These are phyloP conservation scores for Fonsecaea erecta DNA, from an alignment of 2,329 filamentous ascomycete species.

Conservation along the genomic window DNA sequence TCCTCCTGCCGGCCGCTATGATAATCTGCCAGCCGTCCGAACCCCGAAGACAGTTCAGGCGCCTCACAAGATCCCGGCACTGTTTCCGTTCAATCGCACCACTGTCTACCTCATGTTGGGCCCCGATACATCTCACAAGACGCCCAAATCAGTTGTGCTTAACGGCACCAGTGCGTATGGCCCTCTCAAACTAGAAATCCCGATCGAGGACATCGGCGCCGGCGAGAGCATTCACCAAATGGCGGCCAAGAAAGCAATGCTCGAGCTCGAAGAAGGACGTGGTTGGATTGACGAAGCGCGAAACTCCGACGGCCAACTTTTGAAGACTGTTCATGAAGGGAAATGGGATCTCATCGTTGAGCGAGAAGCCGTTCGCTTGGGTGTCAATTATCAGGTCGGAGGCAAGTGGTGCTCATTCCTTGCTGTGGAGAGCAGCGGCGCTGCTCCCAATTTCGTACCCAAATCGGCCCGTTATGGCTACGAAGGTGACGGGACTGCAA, in stretches of 20 bases:
- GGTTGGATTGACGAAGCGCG: slow-evolving; percentile 67
- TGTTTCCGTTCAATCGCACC: slow-evolving; percentile 70
- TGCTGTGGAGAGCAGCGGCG: slow-evolving; percentile 58
- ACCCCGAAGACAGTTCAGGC: slow-evolving; percentile 66
- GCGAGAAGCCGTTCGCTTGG: slow-evolving; percentile 68
- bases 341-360: slow-evolving; percentile 66
- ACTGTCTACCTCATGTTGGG: slow-evolving; percentile 69
- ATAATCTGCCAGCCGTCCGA: slow-evolving; percentile 58
- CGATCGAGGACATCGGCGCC: slow-evolving; percentile 57
- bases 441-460: too few relatives aligned
- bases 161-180: slow-evolving; percentile 62
- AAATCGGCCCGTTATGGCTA: too few relatives aligned
- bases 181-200: slow-evolving; percentile 67
- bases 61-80: slow-evolving; percentile 64
- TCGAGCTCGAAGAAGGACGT: slow-evolving; percentile 71
- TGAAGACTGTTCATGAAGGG: slow-evolving; percentile 55
- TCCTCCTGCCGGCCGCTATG: slow-evolving; percentile 44
- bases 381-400: slow-evolving; percentile 68
- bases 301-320: slow-evolving; percentile 48
- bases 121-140: slow-evolving; percentile 52
- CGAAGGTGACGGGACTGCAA: too few relatives aligned
- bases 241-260: slow-evolving; percentile 68
- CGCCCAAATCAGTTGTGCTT: slow-evolving; percentile 62
- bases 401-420: slow-evolving; percentile 76
- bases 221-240: slow-evolving; percentile 70